These are phyloP conservation scores for Zasmidium angulare DNA, from an alignment of 2,329 filamentous ascomycete genomes.

Conservation along the genomic window DNA sequence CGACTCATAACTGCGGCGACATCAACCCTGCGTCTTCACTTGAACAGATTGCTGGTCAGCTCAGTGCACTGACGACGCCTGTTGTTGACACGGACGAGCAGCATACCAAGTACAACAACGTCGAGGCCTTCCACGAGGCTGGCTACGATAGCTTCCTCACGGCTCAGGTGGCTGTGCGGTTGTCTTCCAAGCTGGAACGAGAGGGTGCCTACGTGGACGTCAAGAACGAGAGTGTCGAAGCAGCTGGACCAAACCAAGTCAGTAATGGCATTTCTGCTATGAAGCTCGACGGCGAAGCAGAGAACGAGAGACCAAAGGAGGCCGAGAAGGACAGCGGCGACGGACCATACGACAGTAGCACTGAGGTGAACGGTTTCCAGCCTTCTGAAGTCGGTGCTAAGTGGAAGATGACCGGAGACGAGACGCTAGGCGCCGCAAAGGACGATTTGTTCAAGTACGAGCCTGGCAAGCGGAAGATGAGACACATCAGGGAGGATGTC, in stretches of 20 bases:
- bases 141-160: constrained; percentile 64
- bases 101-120: constrained; percentile 43
- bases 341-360: constrained; percentile 4
- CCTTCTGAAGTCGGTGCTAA: constrained; percentile 27
- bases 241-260: constrained; percentile 1
- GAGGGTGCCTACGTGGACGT: constrained; percentile 37
- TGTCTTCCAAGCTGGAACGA: constrained; percentile 53
- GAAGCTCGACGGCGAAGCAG: constrained; percentile 10
- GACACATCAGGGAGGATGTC: constrained; percentile 22
- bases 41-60: constrained; percentile 48
- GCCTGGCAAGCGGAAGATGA: constrained; percentile 24
- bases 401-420: constrained; percentile 33
- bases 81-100: constrained; percentile 40
- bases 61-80: constrained; percentile 42
- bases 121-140: constrained; percentile 56
- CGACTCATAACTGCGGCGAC: constrained; percentile 56
- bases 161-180: constrained; percentile 57
- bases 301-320: constrained; percentile 1
- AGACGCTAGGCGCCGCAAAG: constrained; percentile 22
- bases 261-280: constrained; percentile 17
- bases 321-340: constrained; percentile 8
- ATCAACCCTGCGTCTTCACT: constrained; percentile 51
- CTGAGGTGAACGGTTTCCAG: constrained; percentile 22
- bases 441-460: constrained; percentile 29
- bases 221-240: constrained; percentile 8